Conservation (phyloP, 2,329 filamentous ascomycete genomes). For the Claviceps purpurea region DNA sequence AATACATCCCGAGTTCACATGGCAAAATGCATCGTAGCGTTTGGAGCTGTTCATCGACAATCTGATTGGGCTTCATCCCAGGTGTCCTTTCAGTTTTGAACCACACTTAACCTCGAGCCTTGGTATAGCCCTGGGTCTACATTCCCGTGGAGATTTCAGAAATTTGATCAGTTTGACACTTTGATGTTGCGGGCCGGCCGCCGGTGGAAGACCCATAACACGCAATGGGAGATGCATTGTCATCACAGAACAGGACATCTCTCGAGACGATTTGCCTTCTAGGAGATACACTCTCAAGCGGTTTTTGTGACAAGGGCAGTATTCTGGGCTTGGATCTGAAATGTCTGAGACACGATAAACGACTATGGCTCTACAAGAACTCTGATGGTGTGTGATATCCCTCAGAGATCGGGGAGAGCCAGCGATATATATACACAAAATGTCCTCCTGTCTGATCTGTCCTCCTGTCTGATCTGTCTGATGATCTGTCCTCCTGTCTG, state of each 20-base stretch:
- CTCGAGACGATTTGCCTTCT: conserved; percentile 90
- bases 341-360: too few relatives aligned
- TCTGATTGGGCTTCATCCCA: conserved; percentile 77
- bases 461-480: too few relatives aligned
- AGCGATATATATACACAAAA: too few relatives aligned
- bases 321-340: too few relatives aligned
- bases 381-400: too few relatives aligned
- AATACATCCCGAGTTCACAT: conserved; percentile 97
- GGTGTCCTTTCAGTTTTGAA: conserved; percentile 39
- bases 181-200: conserved; percentile 54
- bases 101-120: conserved; percentile 85
- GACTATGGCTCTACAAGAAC: too few relatives aligned
- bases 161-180: conserved; percentile 69
- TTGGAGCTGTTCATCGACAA: conserved; percentile 70
- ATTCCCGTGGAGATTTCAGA: conserved; percentile 66
- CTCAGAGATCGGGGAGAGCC: too few relatives aligned
- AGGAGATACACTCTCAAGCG: conserved; percentile 68
- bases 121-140: conserved; percentile 65
- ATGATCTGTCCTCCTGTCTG: too few relatives aligned
- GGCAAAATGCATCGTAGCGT: conserved; percentile 94
- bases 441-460: too few relatives aligned
- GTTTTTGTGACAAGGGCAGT: too few relatives aligned
- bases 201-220: conserved; percentile 51
- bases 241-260: conserved; percentile 55
- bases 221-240: conserved; percentile 24